Base-by-base conservation (phyloP, 2,329 filamentous ascomycete genomes). In the Colletotrichum musae region DNA sequence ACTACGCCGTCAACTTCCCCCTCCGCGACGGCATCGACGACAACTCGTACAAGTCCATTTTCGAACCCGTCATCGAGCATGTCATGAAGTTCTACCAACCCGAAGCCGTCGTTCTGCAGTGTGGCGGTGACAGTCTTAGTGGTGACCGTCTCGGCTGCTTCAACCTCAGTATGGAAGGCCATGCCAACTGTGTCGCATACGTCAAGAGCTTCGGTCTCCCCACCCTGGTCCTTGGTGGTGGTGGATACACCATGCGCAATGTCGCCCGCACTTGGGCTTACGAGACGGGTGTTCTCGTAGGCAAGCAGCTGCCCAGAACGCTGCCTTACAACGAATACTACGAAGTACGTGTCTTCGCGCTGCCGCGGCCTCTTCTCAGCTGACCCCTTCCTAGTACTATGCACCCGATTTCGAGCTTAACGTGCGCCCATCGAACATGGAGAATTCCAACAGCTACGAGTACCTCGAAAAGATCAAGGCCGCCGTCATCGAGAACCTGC, bases 271-370 rank as follows among this genome's bases (percentile, higher is more conserved):
- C 95, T 5, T 99, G 96, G 96, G 95, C 95, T 6, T 97, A 95
- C 79, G 96, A 99, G 82, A 99, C 96, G 1, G 95, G 95, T 73
- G 88, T 94, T 68, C 87, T 98, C 9, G 93, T 98, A 21, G 93
- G 93, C 32, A 90, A 95, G 70, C 88, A 93, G 36, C 93, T 98
- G 87, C 87, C 90, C 12, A 87, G 92, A 5, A 91, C 93, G n/a
- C 86, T 98, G 48, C 95, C 95, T 0, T 98, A 94, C 80, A 98
- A 97, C 72, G 95, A 98, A 83, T 98, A 98, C 80, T 98, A 98
- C 78, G 89, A 91, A 78, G 89, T 91, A 80, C 76, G 81, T 75
- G 21, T 13, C 21, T 87, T 58, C 5, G n/a, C 26, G 3, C n/a
- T 36, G 2, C 18, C 12, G 6, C 18, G 48, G 16, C 4, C 21